Evolutionary conservation across 2,329 filamentous ascomycete genomes (phyloP), one percentile per base, ranked within the genome.

Genomic region (Aureobasidium mangrovei): DNA sequence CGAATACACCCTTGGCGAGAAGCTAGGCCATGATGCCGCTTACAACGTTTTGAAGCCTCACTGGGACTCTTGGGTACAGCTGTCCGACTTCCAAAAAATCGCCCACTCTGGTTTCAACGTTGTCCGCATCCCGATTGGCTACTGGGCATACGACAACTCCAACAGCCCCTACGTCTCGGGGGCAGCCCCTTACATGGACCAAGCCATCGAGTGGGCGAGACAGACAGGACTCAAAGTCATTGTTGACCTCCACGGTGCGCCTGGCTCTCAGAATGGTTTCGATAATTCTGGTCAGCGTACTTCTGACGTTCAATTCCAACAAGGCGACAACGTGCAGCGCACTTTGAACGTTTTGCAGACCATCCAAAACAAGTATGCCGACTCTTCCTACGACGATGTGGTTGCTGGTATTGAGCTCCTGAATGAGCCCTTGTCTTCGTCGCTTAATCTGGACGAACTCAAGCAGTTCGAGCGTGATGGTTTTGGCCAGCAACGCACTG

Each of bases 211-310:
- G 44, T 83, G 79, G 79, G 76, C 79, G 4, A 64, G 77, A 40
- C 68, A 69, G 35, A 68, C 74, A 0, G 74, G 75, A 1, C 62
- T 81, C 36, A 79, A 80, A 63, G 71, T 82, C n/a, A 73, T 81
- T 61, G 76, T 83, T 44, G 80, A 83, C 60, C 70, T 82, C 5
- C 80, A 83, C 62, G 78, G 77, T 33, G 76, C 75, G 3, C 79
- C 51, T 69, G 74, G 74, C 39, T 77, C 73, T 2, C 80, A 82
- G 60, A 82, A 83, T 58, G 80, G 81, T 7, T 83, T 79, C 62
- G 81, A 84, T 64, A 83, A 84, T 65, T 80, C 76, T 39, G 81
- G 81, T 2, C 74, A 78, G 55, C 69, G 69, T 59, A 70, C 69
- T 47, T 60, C 58, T 47, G 72, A 55, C 12, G 73, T 71, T 57